Percentiles rank a stretch among this genome's conserved stretches.
Conservation (phyloP, 305 asterid species). For the Fraxinus sp. region DNA sequence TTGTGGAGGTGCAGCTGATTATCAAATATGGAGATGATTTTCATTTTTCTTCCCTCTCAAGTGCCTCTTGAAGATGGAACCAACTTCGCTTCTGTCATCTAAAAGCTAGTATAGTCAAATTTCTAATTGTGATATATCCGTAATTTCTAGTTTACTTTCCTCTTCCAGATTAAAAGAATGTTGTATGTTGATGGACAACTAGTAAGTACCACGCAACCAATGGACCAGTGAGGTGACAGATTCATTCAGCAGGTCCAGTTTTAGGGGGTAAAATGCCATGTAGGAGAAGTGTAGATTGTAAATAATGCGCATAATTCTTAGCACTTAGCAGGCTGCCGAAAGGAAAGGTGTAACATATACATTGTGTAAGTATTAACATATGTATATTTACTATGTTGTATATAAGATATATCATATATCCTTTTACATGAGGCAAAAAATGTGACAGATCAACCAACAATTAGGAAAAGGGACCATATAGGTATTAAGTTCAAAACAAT, state of each 20-base stretch:
- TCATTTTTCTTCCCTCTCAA: neutral
- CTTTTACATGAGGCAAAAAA: neutral
- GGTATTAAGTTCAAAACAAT: neutral
- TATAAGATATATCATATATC: neutral
- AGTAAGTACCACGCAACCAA: neutral
- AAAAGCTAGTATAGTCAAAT: neutral
- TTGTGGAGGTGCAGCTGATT: neutral
- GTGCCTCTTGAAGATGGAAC: neutral
- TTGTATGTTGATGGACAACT: neutral
- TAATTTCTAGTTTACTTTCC: neutral
- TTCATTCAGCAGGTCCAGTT: neutral
- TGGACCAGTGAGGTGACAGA: neutral
- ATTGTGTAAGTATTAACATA: neutral
- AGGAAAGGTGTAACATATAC: neutral
- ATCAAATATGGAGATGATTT: neutral
- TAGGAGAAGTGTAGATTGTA: neutral
- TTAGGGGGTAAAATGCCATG: neutral
- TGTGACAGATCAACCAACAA: neutral
- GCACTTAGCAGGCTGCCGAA: neutral
- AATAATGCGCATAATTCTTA: neutral
- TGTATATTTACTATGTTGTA: neutral
- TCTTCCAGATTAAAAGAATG: neutral
- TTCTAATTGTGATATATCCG: neutral
- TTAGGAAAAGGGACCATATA: slow-evolving; percentile 3
- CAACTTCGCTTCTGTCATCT: neutral